A percentile compares a stretch with the other conserved stretches of the same genome.
Conservation (phyloP, 2,329 filamentous ascomycete genomes). For the Pseudofabraea citricarpa region DNA sequence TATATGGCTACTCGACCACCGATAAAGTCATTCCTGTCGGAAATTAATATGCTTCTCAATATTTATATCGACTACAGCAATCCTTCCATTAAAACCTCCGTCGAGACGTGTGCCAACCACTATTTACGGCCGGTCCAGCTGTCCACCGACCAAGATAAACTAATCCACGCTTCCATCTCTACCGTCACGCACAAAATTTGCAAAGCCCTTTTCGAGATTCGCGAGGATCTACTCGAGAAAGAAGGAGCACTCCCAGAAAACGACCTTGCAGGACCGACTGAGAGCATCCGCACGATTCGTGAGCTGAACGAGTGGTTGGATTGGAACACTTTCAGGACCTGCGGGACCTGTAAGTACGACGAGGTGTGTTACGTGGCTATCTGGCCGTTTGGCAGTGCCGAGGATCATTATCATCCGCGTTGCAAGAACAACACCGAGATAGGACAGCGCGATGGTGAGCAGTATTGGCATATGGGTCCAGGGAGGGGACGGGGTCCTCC, state of each 20-base stretch:
- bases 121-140: constrained; percentile 30
- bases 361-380: constrained; percentile 58
- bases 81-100: constrained; percentile 33
- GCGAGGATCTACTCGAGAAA: constrained; percentile 4
- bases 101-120: constrained; percentile 40
- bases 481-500: neutral
- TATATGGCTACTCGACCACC: constrained; percentile 1
- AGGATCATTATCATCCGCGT: constrained; percentile 47
- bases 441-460: neutral
- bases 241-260: neutral
- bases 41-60: constrained; percentile 33
- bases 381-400: constrained; percentile 51
- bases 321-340: constrained; percentile 57
- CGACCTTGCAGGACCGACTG: neutral
- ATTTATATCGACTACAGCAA: constrained; percentile 36
- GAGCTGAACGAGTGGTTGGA: constrained; percentile 13
- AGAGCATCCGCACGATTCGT: constrained; percentile 6
- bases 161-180: constrained; percentile 33
- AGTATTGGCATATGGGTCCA: neutral
- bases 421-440: constrained; percentile 29
- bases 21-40: constrained; percentile 27
- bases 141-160: constrained; percentile 35
- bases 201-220: constrained; percentile 9
- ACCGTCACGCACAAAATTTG: constrained; percentile 34
- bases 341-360: constrained; percentile 43